Percentiles rank a stretch among this genome's conserved stretches.
Conservation (phyloP, 2,329 filamentous ascomycete species). For the Alternaria arborescens region DNA sequence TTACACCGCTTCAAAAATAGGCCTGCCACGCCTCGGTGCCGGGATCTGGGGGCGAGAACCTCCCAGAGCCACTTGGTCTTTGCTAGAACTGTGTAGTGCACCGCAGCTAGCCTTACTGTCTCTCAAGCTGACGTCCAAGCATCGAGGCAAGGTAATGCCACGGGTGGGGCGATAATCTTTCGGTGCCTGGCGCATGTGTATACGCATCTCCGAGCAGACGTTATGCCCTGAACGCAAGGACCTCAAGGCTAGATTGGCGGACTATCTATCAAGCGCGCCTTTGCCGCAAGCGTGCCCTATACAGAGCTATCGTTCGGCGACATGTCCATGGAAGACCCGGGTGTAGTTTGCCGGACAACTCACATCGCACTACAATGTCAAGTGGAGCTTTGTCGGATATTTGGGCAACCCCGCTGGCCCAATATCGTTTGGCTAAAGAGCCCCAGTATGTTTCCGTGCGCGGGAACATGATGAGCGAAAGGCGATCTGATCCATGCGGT, state of each 20-base stretch:
- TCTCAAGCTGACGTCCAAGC: neutral
- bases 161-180: neutral
- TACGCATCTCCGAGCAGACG: neutral
- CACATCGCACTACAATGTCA: too few relatives aligned
- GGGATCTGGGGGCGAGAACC: too few relatives aligned
- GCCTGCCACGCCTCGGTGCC: too few relatives aligned
- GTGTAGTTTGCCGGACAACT: too few relatives aligned
- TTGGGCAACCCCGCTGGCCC: neutral
- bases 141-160: neutral
- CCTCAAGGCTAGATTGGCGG: too few relatives aligned
- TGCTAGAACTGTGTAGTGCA: neutral
- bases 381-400: neutral
- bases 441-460: neutral
- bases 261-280: too few relatives aligned
- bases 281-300: too few relatives aligned
- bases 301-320: too few relatives aligned
- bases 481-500: neutral
- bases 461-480: slow-evolving; percentile 1
- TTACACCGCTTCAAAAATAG: too few relatives aligned
- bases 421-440: neutral
- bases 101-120: slow-evolving; percentile 2
- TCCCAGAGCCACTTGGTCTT: too few relatives aligned
- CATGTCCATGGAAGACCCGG: too few relatives aligned
- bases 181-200: neutral
- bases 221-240: neutral